These are phyloP conservation scores for Kazachstania sp. DNA, from an alignment of 1,139 yeast genomes.

Conservation along the genomic window DNA sequence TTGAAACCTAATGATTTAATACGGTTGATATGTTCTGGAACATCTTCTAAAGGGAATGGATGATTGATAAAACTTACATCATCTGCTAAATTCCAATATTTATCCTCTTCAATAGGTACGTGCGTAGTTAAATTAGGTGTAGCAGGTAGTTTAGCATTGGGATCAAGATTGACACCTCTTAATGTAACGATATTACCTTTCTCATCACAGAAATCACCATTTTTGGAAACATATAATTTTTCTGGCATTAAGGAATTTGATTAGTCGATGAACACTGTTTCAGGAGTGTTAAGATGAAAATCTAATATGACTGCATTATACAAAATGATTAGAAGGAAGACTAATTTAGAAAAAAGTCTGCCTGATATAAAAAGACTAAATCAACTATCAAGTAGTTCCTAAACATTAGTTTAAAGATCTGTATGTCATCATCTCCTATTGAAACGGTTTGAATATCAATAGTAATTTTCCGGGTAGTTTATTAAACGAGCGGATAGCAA, in stretches of 20 bases:
- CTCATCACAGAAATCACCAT: conserved; percentile 55
- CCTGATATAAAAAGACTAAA: too few species aligned
- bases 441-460: too few species aligned
- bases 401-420: too few species aligned
- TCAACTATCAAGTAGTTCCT: too few species aligned
- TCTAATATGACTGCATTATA: too few species aligned
- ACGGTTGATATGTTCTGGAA: conserved; percentile 56
- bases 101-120: conserved; percentile 37
- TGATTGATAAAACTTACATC: conserved; percentile 70
- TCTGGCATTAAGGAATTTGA: conserved; percentile 5
- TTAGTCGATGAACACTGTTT: too few species aligned
- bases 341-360: too few species aligned
- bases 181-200: conserved; percentile 53
- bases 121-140: conserved; percentile 50
- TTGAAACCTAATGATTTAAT: conserved; percentile 79
- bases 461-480: too few species aligned
- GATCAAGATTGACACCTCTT: conserved; percentile 79
- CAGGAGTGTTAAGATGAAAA: too few species aligned
- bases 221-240: conserved; percentile 6
- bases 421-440: too few species aligned
- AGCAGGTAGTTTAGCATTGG: conserved; percentile 64
- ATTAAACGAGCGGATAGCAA: too few species aligned
- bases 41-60: conserved; percentile 71
- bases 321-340: too few species aligned
- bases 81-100: conserved; percentile 59